phyloP scores from a whole-genome alignment of 108 stramenopile genomes.

The Cyclotella atomus region DNA sequence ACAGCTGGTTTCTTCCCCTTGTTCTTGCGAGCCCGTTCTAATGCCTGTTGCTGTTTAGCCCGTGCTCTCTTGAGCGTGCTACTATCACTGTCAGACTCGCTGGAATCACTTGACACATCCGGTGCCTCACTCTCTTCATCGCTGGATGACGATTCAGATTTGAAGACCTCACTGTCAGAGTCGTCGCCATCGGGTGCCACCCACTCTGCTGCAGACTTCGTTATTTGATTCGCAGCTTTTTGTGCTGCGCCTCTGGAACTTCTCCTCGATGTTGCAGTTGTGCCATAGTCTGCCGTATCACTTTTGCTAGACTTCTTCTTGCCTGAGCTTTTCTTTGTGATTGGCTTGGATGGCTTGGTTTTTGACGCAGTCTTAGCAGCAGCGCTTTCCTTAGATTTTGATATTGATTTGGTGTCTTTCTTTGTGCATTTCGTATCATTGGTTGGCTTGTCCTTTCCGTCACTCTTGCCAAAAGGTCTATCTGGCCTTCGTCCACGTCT shows the following conservation, averaged over 20 bases:
- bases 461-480: constrained; percentile 26
- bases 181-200: constrained; percentile 35
- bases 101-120: not conserved
- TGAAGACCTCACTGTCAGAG: constrained; percentile 25
- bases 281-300: not conserved
- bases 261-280: not conserved
- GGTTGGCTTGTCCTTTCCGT: constrained; percentile 7
- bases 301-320: not conserved
- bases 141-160: constrained; percentile 14
- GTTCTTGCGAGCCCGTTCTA: constrained; percentile 20
- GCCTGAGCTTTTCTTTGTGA: constrained; percentile 54
- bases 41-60: constrained; percentile 58
- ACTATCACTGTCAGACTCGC: constrained; percentile 33
- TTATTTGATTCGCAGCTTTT: constrained; percentile 38
- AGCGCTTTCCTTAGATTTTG: not conserved
- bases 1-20: constrained; percentile 47
- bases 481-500: constrained; percentile 40
- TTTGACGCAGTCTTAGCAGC: constrained; percentile 47
- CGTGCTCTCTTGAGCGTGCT: constrained; percentile 54
- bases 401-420: not conserved
- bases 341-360: constrained; percentile 6
- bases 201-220: constrained; percentile 46
- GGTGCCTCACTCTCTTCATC: constrained; percentile 15
- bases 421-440: constrained; percentile 3
- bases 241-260: constrained; percentile 30